A percentile compares a stretch with the other conserved stretches of the same genome.
Conservation (phyloP, 768 basidiomycete genomes). For the Lactarius akahatsu region DNA sequence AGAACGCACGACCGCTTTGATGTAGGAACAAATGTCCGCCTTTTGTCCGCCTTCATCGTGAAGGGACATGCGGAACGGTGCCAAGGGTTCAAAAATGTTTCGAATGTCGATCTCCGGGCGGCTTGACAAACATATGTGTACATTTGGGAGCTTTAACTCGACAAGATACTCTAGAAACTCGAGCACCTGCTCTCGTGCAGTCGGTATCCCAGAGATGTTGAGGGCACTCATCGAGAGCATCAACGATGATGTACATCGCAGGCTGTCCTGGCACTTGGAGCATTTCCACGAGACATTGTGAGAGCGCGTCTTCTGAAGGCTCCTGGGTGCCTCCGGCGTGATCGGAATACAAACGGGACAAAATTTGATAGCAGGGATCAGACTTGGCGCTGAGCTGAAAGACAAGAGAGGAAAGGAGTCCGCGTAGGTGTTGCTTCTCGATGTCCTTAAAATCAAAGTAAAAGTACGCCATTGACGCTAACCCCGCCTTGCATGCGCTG, state of each 20-base stretch:
- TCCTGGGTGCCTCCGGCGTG: neutral
- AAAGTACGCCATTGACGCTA: too few relatives aligned
- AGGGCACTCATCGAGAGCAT: slow-evolving; percentile 20
- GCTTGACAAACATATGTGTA: slow-evolving; percentile 9
- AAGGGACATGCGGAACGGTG: neutral
- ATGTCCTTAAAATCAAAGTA: too few relatives aligned
- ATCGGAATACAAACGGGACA: too few relatives aligned
- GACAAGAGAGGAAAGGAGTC: too few relatives aligned
- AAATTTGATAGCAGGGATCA: too few relatives aligned
- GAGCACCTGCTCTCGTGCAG: slow-evolving; percentile 1
- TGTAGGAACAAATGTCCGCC: neutral
- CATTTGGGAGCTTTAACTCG: neutral
- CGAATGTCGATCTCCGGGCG: slow-evolving; percentile 12
- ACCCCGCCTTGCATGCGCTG: too few relatives aligned
- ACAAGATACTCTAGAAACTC: neutral
- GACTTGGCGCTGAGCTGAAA: too few relatives aligned
- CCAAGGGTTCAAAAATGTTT: neutral
- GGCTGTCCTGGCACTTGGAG: neutral
- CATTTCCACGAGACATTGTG: slow-evolving; percentile 7
- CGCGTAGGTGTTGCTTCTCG: too few relatives aligned
- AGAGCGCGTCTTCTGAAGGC: neutral
- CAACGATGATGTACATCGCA: neutral
- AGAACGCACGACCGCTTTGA: neutral
- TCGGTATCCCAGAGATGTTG: too few relatives aligned
- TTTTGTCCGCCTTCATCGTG: slow-evolving; percentile 5